Conservation (phyloP, 164 flowering plant species). For the Vitis rotundifolia region DNA sequence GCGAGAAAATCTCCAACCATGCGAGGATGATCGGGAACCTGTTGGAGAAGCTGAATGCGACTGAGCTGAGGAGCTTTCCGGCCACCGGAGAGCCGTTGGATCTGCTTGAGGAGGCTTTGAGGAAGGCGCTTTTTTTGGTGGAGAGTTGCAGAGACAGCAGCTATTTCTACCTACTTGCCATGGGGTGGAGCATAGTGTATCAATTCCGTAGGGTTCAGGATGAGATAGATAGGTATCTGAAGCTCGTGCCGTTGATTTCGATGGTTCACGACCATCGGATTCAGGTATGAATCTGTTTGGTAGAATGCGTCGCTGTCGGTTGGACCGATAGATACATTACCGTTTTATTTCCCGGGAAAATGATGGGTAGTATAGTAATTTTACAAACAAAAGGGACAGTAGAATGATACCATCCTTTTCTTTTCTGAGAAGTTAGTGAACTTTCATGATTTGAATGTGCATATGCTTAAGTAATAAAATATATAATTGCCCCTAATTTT, state of each 20-base stretch:
- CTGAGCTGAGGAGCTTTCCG: slow-evolving; percentile 34
- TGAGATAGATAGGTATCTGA: slow-evolving; percentile 46
- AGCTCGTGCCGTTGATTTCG: slow-evolving; percentile 36
- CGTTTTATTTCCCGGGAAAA: background rate
- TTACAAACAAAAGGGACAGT: no score
- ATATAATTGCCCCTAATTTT: no score
- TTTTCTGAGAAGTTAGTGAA: no score
- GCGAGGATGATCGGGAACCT: slow-evolving; percentile 38
- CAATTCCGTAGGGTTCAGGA: slow-evolving; percentile 37
- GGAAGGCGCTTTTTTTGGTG: slow-evolving; percentile 27
- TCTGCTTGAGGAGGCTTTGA: slow-evolving; percentile 34
- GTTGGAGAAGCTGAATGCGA: slow-evolving; percentile 36
- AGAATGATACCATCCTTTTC: no score
- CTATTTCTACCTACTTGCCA: slow-evolving; percentile 45
- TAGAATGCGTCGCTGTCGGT: no score
- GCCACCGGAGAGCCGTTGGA: slow-evolving; percentile 42
- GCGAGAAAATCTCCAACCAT: slow-evolving; percentile 41
- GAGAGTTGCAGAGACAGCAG: slow-evolving; percentile 41
- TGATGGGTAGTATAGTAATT: background rate
- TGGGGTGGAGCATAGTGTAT: slow-evolving; percentile 54
- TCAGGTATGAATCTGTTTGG: slow-evolving; percentile 19
- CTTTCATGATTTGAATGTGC: no score
- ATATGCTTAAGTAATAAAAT: no score
- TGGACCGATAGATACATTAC: no score
- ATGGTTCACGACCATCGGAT: slow-evolving; percentile 37